Percentiles rank a stretch among this genome's conserved stretches.
These are phyloP conservation scores for Aspergillus leporis DNA, from an alignment of 495 filamentous ascomycete species.

Conservation along the genomic window DNA sequence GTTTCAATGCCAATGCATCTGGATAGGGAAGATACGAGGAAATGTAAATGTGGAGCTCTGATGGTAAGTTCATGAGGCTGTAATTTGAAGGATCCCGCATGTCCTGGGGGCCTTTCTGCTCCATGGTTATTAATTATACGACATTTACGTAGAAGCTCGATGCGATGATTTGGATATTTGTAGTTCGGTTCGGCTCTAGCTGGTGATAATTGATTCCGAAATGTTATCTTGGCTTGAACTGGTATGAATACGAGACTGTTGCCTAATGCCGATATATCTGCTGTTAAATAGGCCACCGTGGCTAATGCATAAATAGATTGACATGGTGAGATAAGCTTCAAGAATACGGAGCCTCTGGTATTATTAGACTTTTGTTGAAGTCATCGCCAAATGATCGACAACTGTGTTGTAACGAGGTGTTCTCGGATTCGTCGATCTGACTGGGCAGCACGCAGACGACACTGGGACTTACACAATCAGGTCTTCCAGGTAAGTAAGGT, in stretches of 20 bases:
- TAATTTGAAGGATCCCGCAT: not conserved
- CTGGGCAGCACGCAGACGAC: too few species aligned
- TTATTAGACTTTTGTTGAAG: too few species aligned
- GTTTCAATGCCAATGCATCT: constrained; percentile 70
- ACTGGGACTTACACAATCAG: too few species aligned
- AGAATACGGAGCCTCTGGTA: not conserved
- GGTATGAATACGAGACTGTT: constrained; percentile 13
- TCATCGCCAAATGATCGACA: too few species aligned
- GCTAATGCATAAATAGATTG: constrained; percentile 11
- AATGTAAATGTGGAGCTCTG: constrained; percentile 73
- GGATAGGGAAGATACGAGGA: constrained; percentile 74
- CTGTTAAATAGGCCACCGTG: constrained; percentile 6
- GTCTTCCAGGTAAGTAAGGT: too few species aligned
- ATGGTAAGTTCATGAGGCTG: constrained; percentile 50
- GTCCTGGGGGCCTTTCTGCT: not conserved
- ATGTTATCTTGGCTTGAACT: constrained; percentile 1
- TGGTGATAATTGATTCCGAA: not conserved
- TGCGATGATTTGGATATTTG: too few species aligned
- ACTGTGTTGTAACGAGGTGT: too few species aligned
- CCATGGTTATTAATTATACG: not conserved
- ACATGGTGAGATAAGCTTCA: not conserved
- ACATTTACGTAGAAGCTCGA: too few species aligned
- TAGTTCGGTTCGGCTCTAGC: too few species aligned
- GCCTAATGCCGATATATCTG: constrained; percentile 12
- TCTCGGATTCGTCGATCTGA: too few species aligned